Base-by-base conservation (phyloP, 805 yeast genomes). In the Zygotorulaspora chibaensis region DNA sequence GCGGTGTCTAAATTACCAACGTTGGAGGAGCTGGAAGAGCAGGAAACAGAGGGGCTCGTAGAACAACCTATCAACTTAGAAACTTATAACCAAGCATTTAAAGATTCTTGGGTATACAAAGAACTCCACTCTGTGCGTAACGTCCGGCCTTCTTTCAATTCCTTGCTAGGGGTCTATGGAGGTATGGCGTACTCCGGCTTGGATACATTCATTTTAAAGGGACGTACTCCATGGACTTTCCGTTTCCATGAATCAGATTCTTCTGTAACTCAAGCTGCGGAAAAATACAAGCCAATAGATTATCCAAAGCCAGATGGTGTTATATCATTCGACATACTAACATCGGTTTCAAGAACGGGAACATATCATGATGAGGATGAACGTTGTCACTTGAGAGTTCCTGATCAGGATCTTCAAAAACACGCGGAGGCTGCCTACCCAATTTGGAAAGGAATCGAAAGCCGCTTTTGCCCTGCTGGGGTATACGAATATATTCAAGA, bases 281-380 rank as follows among this genome's bases (percentile, higher is more conserved):
- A 72, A 11, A 65, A 81, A 41, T 83, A 63, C 67, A 65, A 72
- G 50, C 87, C 87, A 23, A 90, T 89, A 45, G 86, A 81, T 8
- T 93, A 93, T 64, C 96, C 97, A 36, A 93, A 93, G 66, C 97
- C 98, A 9, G 99, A 93, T 67, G 93, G 93, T n/a, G 78, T 79
- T 57, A 73, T 93, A 41, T 83, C 97, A 0, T 93, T 93, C 66
- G 99, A 93, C 66, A 74, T 93, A 23, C 70, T 90, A 58, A 93
- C 99, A 1, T 85, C 93, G n/a, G 98, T 93, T 8, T 84, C 95
- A 12, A 76, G 99, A 61, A 91, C 99, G 0, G 99, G 98, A 33
- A 93, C 99, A 1, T 84, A 81, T 66, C 99, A 93, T 64, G 90
- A 87, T 61, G 98, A 93, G 59, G 89, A 89, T 65, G 98, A 93